These are phyloP conservation scores for Xylaria sp. DNA, from an alignment of 2,329 filamentous ascomycete species.

Conservation along the genomic window DNA sequence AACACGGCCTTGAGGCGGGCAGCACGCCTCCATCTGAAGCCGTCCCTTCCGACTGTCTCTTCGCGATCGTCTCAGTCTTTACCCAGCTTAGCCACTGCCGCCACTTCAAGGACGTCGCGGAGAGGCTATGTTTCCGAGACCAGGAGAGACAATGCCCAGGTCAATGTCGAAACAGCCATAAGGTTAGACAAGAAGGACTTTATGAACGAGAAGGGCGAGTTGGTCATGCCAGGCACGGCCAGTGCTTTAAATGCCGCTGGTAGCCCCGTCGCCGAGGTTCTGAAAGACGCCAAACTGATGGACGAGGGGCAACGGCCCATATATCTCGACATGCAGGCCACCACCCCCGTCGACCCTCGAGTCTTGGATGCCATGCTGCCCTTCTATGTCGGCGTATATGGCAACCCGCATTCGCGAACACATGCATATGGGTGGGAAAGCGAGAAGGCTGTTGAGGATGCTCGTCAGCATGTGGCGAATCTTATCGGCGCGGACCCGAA, in stretches of 20 bases:
- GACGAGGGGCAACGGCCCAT: slow-evolving; percentile 93
- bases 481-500: slow-evolving; percentile 95
- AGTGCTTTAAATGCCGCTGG: slow-evolving; percentile 74
- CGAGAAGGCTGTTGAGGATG: slow-evolving; percentile 90
- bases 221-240: slow-evolving; percentile 66
- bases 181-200: slow-evolving; percentile 88
- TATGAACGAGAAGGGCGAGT: slow-evolving; percentile 59
- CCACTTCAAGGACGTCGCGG: slow-evolving; percentile 45
- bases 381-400: slow-evolving; percentile 91
- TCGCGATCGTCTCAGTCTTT: slow-evolving; percentile 50
- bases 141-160: slow-evolving; percentile 81
- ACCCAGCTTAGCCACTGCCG: slow-evolving; percentile 50
- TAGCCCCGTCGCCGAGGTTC: slow-evolving; percentile 85
- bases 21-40: slow-evolving; percentile 65
- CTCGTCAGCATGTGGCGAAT: slow-evolving; percentile 82
- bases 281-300: slow-evolving; percentile 93
- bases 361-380: slow-evolving; percentile 98
- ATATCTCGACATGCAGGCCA: slow-evolving; percentile 98
- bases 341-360: slow-evolving; percentile 91
- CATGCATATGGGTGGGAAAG: slow-evolving; percentile 99
- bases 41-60: slow-evolving; percentile 53
- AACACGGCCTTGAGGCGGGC: slow-evolving; percentile 80
- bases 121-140: slow-evolving; percentile 87
- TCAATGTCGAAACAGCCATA: slow-evolving; percentile 84
- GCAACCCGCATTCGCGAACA: slow-evolving; percentile 96